These are phyloP conservation scores for Tagetes patula DNA, from an alignment of 129 eudicot species.

Conservation along the genomic window DNA sequence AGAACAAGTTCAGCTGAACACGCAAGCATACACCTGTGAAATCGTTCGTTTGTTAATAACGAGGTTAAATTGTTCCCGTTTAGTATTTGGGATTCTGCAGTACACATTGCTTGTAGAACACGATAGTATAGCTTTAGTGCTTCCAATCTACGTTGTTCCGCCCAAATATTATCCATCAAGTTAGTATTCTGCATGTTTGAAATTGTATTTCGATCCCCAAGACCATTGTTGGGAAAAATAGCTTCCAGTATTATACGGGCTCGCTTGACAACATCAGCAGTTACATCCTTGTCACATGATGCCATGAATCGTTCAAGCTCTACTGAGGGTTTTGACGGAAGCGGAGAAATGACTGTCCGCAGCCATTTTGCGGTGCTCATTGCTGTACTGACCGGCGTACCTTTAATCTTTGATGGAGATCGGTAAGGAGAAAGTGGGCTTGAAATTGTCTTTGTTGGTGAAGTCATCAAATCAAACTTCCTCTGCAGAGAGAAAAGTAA, in stretches of 20 bases:
- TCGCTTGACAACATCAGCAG: slow-evolving; percentile 67
- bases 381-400: slow-evolving; percentile 94
- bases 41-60: slow-evolving; percentile 83
- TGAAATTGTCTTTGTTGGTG: slow-evolving; percentile 83
- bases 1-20: slow-evolving; percentile 97
- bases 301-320: slow-evolving; percentile 62
- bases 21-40: slow-evolving; percentile 97
- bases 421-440: slow-evolving; percentile 83
- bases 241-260: slow-evolving; percentile 87
- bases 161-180: slow-evolving; percentile 92
- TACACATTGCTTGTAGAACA: slow-evolving; percentile 90
- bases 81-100: slow-evolving; percentile 79
- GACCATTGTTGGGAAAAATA: slow-evolving; percentile 82
- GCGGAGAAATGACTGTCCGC: slow-evolving; percentile 76
- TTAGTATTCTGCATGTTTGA: slow-evolving; percentile 58
- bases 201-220: slow-evolving; percentile 50
- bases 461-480: slow-evolving; percentile 61
- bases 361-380: slow-evolving; percentile 99
- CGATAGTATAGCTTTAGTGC: slow-evolving; percentile 83
- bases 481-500: slow-evolving; percentile 46
- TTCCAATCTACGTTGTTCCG: slow-evolving; percentile 81
- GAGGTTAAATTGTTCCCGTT: slow-evolving; percentile 77
- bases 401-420: slow-evolving; percentile 70
- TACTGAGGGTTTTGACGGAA: slow-evolving; percentile 65
- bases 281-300: slow-evolving; percentile 83